Base-by-base conservation (phyloP, 2,329 filamentous ascomycete species). In the Epicoccum nigrum region DNA sequence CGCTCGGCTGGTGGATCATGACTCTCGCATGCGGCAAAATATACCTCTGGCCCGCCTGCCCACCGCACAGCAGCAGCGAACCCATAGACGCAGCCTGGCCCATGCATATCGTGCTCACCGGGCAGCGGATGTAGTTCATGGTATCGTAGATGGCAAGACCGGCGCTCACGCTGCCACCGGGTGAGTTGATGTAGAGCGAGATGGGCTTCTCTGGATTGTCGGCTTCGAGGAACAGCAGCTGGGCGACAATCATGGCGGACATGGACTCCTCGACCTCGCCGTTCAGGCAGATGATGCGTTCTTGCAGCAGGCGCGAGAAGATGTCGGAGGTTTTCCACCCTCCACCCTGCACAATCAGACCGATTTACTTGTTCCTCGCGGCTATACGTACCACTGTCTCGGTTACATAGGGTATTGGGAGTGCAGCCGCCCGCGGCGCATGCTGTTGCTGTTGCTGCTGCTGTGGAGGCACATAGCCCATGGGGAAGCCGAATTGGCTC, bases 51-150 rank as follows among this genome's bases (percentile, higher is more conserved):
- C 92, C 92, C 1, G 88, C 81, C 51, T 90, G 85, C 16, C 95
- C 94, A 38, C 93, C 94, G 39, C 89, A 88, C 1, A 99, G 84
- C 1, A 99, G 80, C 19, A 99, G 81, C 1, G 88, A 91, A 5
- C 92, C 94, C 94, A 99, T 99, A 3, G 89, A 94, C 1, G 94
- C 93, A 0, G 95, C 94, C 66, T 95, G 90, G 7, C 94, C 94
- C 34, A 99, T 84, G 68, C 94, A 97, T 23, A 99, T 94, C 0
- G 94, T 99, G 34, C 89, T 93, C 0, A 99, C 92, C 1, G 93
- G 91, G 2, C 90, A 90, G 54, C 88, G 86, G 70, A 99, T 97
- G 74, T 99, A 99, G 63, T 88, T 86, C 93, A 99, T 97, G 11
- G 94, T 99, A 73, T 99, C 94, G 81, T 99, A 99, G 67, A 99